Conservation (phyloP, 1,284 basidiomycete species). For the Athelia psychrophila region DNA sequence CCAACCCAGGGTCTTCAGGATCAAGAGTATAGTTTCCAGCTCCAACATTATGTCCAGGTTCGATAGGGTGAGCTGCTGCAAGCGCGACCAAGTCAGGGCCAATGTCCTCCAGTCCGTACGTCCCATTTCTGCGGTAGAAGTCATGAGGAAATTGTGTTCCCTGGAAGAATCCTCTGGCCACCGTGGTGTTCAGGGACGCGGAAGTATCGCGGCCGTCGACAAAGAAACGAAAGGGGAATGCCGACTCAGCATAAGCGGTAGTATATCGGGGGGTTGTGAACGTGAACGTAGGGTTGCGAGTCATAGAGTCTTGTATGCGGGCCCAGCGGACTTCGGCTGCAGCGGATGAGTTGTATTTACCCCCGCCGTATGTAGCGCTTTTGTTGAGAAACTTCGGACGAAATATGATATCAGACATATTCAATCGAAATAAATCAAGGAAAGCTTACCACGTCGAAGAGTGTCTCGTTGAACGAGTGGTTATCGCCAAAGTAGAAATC, state of each 20-base stretch:
- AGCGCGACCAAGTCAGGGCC: neutral
- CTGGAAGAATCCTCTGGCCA: neutral
- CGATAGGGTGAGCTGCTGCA: neutral
- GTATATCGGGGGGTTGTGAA: slow-evolving; percentile 18
- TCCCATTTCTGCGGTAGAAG: neutral
- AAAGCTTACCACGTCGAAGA: slow-evolving; percentile 18
- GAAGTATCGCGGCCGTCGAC: neutral
- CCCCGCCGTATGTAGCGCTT: neutral
- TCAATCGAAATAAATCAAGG: neutral
- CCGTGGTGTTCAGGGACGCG: neutral
- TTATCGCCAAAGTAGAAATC: slow-evolving; percentile 23
- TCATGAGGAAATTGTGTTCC: neutral
- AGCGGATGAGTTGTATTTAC: neutral
- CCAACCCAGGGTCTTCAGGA: neutral
- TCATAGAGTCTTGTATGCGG: slow-evolving; percentile 23
- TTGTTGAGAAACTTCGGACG: neutral
- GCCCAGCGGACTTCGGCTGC: slow-evolving; percentile 11
- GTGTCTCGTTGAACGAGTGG: slow-evolving; percentile 22
- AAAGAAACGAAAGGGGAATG: slow-evolving; percentile 25
- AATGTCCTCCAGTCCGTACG: neutral
- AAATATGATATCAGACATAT: neutral
- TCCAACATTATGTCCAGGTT: neutral
- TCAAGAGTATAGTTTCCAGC: neutral
- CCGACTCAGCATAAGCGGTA: slow-evolving; percentile 17
- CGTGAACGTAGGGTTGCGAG: slow-evolving; percentile 21